These are phyloP conservation scores for Trifolium pratense DNA, from an alignment of 306 rosid genomes.

Conservation along the genomic window DNA sequence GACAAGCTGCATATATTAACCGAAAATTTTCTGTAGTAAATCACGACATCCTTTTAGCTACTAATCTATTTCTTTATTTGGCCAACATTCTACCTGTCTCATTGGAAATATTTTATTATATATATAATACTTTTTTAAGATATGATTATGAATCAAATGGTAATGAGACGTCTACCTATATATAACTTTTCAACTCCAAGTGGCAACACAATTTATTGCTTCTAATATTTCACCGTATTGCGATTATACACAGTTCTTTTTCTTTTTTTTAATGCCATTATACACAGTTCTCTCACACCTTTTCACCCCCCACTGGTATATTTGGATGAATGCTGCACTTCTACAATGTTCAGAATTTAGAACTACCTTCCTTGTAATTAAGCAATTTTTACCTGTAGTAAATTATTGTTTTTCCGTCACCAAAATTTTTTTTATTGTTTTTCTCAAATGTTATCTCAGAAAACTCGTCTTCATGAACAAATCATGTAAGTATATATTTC, in stretches of 20 bases:
- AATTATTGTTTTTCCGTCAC: neutral
- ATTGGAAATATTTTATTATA: slow-evolving; percentile 13
- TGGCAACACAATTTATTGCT: no score
- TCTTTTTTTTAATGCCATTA: no score
- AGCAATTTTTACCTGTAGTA: neutral
- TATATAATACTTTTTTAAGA: slow-evolving; percentile 4
- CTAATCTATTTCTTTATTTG: slow-evolving; percentile 23
- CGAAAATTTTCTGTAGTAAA: neutral
- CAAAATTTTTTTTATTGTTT: no score
- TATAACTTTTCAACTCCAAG: no score
- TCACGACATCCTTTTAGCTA: slow-evolving; percentile 25
- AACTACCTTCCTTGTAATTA: slow-evolving; percentile 8
- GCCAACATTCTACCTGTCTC: slow-evolving; percentile 4
- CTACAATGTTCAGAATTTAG: slow-evolving; percentile 20
- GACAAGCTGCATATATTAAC: slow-evolving; percentile 21
- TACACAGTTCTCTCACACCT: no score
- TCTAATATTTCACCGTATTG: no score
- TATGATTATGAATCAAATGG: neutral
- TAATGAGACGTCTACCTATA: no score
- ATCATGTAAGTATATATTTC: slow-evolving; percentile 20
- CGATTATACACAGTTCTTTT: no score
- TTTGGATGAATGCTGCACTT: slow-evolving; percentile 14
- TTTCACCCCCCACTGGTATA: no score
- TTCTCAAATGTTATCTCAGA: neutral
- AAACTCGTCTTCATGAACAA: no score